Evolutionary conservation across 768 basidiomycete species (phyloP).

Genomic region (Xerocomellus amylosporus): DNA sequence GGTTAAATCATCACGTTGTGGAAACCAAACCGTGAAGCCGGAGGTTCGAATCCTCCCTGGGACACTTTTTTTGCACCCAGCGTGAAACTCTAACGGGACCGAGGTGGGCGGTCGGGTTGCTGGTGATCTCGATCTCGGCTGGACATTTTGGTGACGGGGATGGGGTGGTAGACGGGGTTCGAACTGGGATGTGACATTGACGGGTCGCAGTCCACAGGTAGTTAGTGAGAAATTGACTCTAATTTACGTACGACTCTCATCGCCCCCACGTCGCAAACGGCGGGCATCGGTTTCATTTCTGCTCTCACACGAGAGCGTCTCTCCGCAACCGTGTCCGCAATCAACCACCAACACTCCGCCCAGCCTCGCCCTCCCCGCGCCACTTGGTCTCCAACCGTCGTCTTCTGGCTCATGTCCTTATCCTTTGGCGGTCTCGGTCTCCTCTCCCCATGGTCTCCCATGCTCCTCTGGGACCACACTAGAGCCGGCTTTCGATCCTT

Average conservation of each 20-base stretch:
- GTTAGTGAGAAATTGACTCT: conserved; percentile 16
- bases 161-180: no score
- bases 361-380: conserved; percentile 34
- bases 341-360: conserved; percentile 26
- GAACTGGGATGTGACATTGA: no score
- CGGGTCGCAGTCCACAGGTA: no score
- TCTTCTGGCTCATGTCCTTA: conserved; percentile 62
- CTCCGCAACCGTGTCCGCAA: conserved; percentile 43
- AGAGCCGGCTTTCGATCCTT: conserved; percentile 68
- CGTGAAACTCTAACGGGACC: background rate
- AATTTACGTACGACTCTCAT: conserved; percentile 21
- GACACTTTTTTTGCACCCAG: conserved; percentile 14
- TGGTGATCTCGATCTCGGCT: no score
- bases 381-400: conserved; percentile 35
- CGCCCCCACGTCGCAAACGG: conserved; percentile 12
- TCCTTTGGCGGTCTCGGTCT: conserved; percentile 61
- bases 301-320: conserved; percentile 17
- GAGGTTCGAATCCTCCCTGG: conserved; percentile 40
- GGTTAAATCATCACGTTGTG: conserved; percentile 46
- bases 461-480: conserved; percentile 50
- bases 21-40: conserved; percentile 38
- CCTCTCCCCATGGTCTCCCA: conserved; percentile 55
- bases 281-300: conserved; percentile 7
- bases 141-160: no score
- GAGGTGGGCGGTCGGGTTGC: background rate